Evolutionary conservation across 495 filamentous ascomycete species (phyloP).

Genomic region (Amniculicola lignicola): DNA sequence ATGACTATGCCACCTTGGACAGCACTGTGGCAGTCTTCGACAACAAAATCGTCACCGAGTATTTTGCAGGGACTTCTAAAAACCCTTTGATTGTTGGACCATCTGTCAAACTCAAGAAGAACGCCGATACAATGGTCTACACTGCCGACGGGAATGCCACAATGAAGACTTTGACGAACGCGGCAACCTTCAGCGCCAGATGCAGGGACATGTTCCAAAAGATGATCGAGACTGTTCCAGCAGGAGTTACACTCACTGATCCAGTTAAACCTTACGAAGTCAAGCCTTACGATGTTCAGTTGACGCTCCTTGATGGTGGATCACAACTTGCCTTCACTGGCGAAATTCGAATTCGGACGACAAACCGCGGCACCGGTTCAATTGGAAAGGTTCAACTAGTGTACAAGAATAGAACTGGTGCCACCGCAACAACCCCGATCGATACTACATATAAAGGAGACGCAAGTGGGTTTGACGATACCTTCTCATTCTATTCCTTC

Average conservation of each 20-base stretch:
- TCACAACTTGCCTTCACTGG: conserved; percentile 41
- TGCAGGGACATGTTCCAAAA: conserved; percentile 55
- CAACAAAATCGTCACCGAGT: conserved; percentile 55
- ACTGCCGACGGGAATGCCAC: conserved; percentile 56
- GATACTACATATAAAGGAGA: conserved; percentile 48
- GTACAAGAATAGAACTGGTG: conserved; percentile 41
- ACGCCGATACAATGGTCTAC: conserved; percentile 59
- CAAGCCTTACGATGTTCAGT: conserved; percentile 53
- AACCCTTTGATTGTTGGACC: conserved; percentile 51
- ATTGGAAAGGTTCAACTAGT: conserved; percentile 40
- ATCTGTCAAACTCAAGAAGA: conserved; percentile 39
- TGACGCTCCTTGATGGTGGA: conserved; percentile 41
- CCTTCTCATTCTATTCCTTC: conserved; percentile 49
- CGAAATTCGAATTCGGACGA: conserved; percentile 45
- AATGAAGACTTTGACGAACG: conserved; percentile 48
- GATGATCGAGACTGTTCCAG: conserved; percentile 61
- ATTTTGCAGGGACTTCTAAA: conserved; percentile 51
- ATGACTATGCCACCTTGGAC: conserved; percentile 50
- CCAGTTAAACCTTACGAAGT: conserved; percentile 56
- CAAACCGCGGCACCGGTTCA: conserved; percentile 26
- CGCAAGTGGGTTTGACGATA: conserved; percentile 57
- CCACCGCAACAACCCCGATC: conserved; percentile 44
- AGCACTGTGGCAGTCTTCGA: conserved; percentile 50
- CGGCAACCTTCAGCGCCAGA: conserved; percentile 44
- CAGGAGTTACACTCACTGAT: conserved; percentile 49